phyloP scores from a whole-genome alignment of 2,329 filamentous ascomycete species.

The Aspergillus flavus region DNA sequence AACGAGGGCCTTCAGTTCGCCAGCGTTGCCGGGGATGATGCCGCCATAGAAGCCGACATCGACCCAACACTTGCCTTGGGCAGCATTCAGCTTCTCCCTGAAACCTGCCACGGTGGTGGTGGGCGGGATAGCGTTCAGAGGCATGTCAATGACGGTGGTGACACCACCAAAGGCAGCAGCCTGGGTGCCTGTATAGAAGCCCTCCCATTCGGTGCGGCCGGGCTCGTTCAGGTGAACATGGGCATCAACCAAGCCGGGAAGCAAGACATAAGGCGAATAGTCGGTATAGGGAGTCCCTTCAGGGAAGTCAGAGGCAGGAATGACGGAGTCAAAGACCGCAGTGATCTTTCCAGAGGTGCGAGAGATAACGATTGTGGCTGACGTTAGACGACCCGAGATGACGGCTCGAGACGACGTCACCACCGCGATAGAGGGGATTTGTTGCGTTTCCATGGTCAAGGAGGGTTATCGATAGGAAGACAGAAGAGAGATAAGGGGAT shows the following conservation, averaged over 20 bases:
- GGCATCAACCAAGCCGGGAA: slow-evolving; percentile 92
- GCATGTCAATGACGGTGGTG: slow-evolving; percentile 97
- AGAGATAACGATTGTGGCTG: slow-evolving; percentile 82
- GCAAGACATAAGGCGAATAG: slow-evolving; percentile 79
- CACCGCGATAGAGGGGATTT: slow-evolving; percentile 63
- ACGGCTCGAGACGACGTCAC: slow-evolving; percentile 83
- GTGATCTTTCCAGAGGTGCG: slow-evolving; percentile 80
- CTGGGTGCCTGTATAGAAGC: slow-evolving; percentile 91
- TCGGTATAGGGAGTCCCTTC: slow-evolving; percentile 73
- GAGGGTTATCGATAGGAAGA: slow-evolving; percentile 7
- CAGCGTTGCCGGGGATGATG: slow-evolving; percentile 84
- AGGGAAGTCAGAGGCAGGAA: slow-evolving; percentile 77
- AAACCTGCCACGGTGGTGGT: slow-evolving; percentile 86
- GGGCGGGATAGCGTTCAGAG: slow-evolving; percentile 92
- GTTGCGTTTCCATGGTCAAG: slow-evolving; percentile 24
- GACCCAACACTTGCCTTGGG: slow-evolving; percentile 89
- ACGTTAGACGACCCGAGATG: slow-evolving; percentile 73
- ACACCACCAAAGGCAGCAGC: slow-evolving; percentile 95
- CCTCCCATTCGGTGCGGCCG: slow-evolving; percentile 96
- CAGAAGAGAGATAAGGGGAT: slow-evolving; percentile 19
- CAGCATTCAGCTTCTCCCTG: slow-evolving; percentile 81
- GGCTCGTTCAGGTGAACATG: slow-evolving; percentile 98
- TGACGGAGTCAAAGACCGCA: slow-evolving; percentile 70
- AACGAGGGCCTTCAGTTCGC: slow-evolving; percentile 77
- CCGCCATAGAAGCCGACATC: slow-evolving; percentile 99